Evolutionary conservation across 2,329 filamentous ascomycete species (phyloP), one percentile per base, ranked within the genome.

Genomic region (Microcyclospora tardicrescens): DNA sequence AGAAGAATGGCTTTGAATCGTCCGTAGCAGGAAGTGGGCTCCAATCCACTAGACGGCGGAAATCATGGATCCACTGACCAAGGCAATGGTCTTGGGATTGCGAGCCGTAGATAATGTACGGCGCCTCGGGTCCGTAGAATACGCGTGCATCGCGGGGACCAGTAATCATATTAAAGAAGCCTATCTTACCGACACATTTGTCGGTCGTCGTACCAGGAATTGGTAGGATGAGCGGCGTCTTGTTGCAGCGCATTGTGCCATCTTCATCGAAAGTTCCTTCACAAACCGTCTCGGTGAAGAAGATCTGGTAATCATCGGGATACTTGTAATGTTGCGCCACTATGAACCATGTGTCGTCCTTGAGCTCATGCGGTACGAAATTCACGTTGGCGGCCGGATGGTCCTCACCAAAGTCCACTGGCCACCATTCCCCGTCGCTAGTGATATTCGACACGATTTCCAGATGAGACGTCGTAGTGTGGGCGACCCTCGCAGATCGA

Each of bases 111-210:
- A 73, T 55, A 1, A 66, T 60, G 39, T 69, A 72, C 0, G 72
- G 69, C 1, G 47, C 56, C 0, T 63, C 52, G 0, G 73, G 73
- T 0, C 71, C 72, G 41, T 67, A 69, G 47, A 77, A 73, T 9
- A 74, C 67, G 4, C 74, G 64, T 1, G 72, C 72, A 48, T 78
- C 75, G 45, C 73, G 73, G 0, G 74, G 73, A 0, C 75, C 75
- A 14, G 66, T 51, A 42, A 64, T 69, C 40, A 66, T 45, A 40
- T 61, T 61, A 33, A 72, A 59, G 40, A 59, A 61, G 1, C 51
- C 54, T 5, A 71, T 42, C 2, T 69, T 59, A 2, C 62, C 67
- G 5, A 58, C 47, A 47, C 72, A 76, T 6, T 65, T 61, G 6
- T 60, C 58, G 8, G 59, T 60, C 0, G 53, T 44, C 0, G 71